A percentile compares a stretch with the other conserved stretches of the same genome.
Evolutionary conservation across 257 asterid species (phyloP).

Genomic region (Salvia rosmarinus): DNA sequence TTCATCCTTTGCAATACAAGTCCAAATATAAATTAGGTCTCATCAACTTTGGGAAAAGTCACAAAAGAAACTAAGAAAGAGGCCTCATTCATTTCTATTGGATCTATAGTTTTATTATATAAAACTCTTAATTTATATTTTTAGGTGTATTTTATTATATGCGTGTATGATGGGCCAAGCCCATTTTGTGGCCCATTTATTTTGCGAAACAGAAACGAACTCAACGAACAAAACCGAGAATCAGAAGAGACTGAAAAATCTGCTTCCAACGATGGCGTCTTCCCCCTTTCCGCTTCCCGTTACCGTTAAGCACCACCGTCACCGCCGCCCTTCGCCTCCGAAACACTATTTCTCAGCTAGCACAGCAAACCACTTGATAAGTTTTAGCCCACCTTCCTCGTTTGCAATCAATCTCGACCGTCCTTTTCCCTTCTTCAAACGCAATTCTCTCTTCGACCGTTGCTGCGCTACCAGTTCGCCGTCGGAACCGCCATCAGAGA

Average conservation of each 20-base stretch:
- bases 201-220: background rate
- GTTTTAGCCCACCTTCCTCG: conserved; percentile 29
- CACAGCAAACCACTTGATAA: background rate
- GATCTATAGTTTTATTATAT: no score
- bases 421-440: conserved; percentile 40
- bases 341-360: conserved; percentile 13
- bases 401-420: conserved; percentile 36
- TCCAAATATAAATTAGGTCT: no score
- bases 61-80: no score
- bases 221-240: background rate
- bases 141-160: background rate
- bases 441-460: conserved; percentile 41
- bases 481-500: conserved; percentile 57
- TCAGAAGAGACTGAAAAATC: conserved; percentile 7
- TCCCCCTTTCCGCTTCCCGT: conserved; percentile 29
- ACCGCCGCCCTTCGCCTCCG: conserved; percentile 27
- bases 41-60: no score
- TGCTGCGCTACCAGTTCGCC: conserved; percentile 57
- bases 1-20: no score
- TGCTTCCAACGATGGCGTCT: conserved; percentile 39
- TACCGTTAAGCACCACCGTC: conserved; percentile 30
- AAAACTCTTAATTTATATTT: no score
- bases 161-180: background rate
- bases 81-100: no score
- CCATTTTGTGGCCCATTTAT: conserved; percentile 24